Conservation (phyloP, 345 rosid species). For the Geranium brycei region DNA sequence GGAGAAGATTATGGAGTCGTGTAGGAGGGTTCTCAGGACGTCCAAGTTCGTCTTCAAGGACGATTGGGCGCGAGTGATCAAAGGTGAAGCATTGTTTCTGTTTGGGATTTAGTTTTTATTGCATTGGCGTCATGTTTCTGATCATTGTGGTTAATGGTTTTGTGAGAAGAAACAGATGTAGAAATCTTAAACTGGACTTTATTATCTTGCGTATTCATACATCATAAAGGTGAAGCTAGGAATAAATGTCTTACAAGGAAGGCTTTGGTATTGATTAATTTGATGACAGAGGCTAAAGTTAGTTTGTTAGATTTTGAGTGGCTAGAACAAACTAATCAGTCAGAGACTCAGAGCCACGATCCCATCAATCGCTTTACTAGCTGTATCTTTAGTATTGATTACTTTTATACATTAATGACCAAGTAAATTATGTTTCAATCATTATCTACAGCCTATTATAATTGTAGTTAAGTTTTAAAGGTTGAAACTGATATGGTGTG, state of each 20-base stretch:
- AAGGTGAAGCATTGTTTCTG: constrained; percentile 12
- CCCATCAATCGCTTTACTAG: not conserved
- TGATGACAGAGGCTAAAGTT: not conserved
- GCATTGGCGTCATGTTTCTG: not conserved
- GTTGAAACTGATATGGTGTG: not conserved
- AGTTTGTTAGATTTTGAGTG: not conserved
- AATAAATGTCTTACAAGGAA: not conserved
- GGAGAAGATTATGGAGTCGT: constrained; percentile 17
- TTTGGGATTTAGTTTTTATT: not conserved
- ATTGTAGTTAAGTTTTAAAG: not conserved
- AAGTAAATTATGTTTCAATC: not conserved
- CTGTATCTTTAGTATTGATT: not conserved
- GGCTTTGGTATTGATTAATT: not conserved
- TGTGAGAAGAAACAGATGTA: no score
- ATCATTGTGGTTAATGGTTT: not conserved
- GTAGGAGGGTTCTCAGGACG: constrained; percentile 21
- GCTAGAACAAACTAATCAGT: not conserved
- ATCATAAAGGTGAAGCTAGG: not conserved
- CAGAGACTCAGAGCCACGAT: not conserved
- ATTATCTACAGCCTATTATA: not conserved
- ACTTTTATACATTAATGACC: not conserved
- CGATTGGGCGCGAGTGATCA: constrained; percentile 27
- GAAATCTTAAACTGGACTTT: not conserved
- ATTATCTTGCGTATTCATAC: not conserved
- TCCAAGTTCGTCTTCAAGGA: constrained; percentile 32